Percentiles rank a stretch among this genome's conserved stretches.
phyloP scores from a whole-genome alignment of 345 rosid species.

The Pseudoturritis turrita region DNA sequence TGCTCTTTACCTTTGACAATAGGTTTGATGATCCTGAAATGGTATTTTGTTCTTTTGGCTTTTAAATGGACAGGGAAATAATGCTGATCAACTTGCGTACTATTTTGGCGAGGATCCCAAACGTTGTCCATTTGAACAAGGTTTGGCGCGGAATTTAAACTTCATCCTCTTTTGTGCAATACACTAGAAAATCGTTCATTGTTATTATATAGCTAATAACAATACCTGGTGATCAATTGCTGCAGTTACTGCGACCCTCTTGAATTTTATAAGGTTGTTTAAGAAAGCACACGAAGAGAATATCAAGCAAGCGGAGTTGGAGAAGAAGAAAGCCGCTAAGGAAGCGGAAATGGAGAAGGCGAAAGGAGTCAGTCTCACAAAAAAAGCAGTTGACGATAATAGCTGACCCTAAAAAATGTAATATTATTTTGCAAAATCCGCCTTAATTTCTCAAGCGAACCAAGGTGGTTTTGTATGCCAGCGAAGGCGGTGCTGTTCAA shows the following conservation, averaged over 20 bases:
- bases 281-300: conserved; percentile 96
- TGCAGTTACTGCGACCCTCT: conserved; percentile 86
- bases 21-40: background rate
- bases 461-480: conserved; percentile 5
- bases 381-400: conserved; percentile 46
- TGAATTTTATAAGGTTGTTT: conserved; percentile 80
- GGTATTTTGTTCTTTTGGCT: background rate
- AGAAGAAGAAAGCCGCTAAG: conserved; percentile 85
- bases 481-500: conserved; percentile 16
- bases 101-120: conserved; percentile 98
- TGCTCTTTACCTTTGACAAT: conserved; percentile 5
- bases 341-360: conserved; percentile 96
- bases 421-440: conserved; percentile 12
- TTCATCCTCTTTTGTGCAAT: background rate
- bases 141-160: conserved; percentile 34
- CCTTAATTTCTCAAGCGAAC: conserved; percentile 8
- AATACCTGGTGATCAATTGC: background rate
- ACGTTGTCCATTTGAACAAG: conserved; percentile 97
- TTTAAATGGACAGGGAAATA: conserved; percentile 69
- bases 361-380: conserved; percentile 60
- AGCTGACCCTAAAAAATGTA: conserved; percentile 30
- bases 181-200: background rate
- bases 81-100: conserved; percentile 94
- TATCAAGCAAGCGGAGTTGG: conserved; percentile 78
- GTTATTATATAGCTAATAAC: background rate